Base-by-base conservation (phyloP, 2,329 filamentous ascomycete genomes). In the Mycosphaerelloides madeirae region DNA sequence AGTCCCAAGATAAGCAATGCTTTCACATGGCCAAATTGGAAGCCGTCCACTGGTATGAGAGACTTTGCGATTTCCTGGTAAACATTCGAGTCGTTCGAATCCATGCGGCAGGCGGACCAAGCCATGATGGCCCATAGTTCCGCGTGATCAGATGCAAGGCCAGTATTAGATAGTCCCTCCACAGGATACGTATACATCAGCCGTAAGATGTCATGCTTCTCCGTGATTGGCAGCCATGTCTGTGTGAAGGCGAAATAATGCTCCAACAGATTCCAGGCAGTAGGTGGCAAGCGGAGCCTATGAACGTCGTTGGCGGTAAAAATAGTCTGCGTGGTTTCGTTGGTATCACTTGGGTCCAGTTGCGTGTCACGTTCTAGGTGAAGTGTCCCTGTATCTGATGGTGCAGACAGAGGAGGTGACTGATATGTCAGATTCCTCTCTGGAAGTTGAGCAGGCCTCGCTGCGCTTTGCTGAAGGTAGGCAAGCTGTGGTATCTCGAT, bases 201-300 rank as follows among this genome's bases (percentile, higher is more conserved):
- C 19, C 75, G 75, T 22, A 83, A 68, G 3, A 86, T 68, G 32
- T 76, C 74, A 38, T 83, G 77, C 50, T 81, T 84, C 51, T 87
- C 81, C 9, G 84, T 70, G 19, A 90, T 80, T 0, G 85, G 85
- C 19, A 90, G 73, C 85, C 85, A 90, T 41, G 77, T 80, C 60
- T 89, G 83, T 0, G 82, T 86, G 55, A 86, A 87, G 1, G 83
- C 78, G 48, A 87, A 85, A 60, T 87, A 89, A 3, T 84, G 74
- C 53, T 88, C 83, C 31, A 89, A 67, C 3, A 89, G 71, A 2
- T 75, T 70, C 69, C 73, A 81, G 59, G 74, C 78, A 56, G 78
- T 75, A 13, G 63, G 58, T 13, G 75, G 80, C 0, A 84, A 66
- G 31, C 62, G 36, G 3, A 55, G 13, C 6, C 31, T 35, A 18